Conservation (phyloP, 1,284 basidiomycete genomes). For the Heterobasidion annosum region DNA sequence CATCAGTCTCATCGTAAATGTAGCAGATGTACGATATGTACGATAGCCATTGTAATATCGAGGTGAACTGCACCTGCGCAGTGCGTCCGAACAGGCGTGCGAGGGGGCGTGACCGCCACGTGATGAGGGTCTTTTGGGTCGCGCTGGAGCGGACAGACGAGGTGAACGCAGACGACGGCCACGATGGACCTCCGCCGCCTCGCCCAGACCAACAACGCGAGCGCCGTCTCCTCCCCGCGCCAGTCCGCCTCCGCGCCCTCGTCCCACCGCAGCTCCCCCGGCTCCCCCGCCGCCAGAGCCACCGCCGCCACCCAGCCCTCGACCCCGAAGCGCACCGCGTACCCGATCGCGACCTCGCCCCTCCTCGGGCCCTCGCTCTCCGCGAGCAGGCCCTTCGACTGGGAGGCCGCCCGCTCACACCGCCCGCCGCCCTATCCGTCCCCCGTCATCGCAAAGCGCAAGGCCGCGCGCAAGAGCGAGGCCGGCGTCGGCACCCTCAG, state of each 20-base stretch:
- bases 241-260: neutral
- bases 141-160: too few relatives aligned
- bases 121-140: too few relatives aligned
- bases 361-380: constrained; percentile 60
- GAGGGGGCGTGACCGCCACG: too few relatives aligned
- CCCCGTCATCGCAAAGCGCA: constrained; percentile 24
- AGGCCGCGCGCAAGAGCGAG: constrained; percentile 30
- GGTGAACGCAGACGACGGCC: too few relatives aligned
- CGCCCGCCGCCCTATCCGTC: constrained; percentile 67
- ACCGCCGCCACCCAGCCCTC: neutral
- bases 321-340: constrained; percentile 10
- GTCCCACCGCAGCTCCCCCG: constrained; percentile 7
- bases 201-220: constrained; percentile 21
- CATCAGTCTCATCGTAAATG: too few relatives aligned
- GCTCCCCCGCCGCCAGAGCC: constrained; percentile 14
- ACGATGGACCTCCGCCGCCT: constrained; percentile 19
- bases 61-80: too few relatives aligned
- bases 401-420: constrained; percentile 64
- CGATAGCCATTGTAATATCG: too few relatives aligned
- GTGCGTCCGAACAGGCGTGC: too few relatives aligned
- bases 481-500: constrained; percentile 26
- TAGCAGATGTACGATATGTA: too few relatives aligned
- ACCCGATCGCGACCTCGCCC: constrained; percentile 29
- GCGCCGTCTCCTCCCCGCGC: constrained; percentile 10
- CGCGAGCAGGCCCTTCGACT: constrained; percentile 68